Conservation (phyloP, 805 yeast genomes). For the Candida maltosa region DNA sequence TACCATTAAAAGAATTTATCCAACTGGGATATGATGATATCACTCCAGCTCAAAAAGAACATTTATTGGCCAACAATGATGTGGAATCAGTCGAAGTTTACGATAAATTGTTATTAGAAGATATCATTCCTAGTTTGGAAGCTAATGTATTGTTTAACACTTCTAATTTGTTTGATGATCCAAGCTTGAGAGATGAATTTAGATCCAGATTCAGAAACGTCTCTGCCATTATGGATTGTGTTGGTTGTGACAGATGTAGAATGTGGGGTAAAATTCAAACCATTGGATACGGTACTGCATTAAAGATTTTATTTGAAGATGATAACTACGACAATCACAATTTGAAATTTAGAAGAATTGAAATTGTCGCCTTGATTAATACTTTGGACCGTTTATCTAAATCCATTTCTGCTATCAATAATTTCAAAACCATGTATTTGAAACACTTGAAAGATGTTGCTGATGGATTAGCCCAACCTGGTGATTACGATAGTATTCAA, state of each 20-base stretch:
- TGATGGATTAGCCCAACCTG: constrained; percentile 35
- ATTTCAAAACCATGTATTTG: constrained; percentile 59
- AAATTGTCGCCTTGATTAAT: constrained; percentile 84
- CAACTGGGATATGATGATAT: constrained; percentile 18
- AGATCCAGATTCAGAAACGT: constrained; percentile 83
- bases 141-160: constrained; percentile 44
- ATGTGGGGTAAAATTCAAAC: constrained; percentile 98
- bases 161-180: constrained; percentile 45
- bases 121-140: constrained; percentile 38
- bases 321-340: constrained; percentile 51
- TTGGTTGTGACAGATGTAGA: constrained; percentile 96
- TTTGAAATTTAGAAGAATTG: constrained; percentile 67
- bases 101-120: constrained; percentile 22
- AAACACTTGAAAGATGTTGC: constrained; percentile 39
- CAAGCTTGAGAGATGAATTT: constrained; percentile 77
- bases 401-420: constrained; percentile 69
- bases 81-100: constrained; percentile 22
- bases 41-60: constrained; percentile 10
- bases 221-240: constrained; percentile 94
- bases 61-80: constrained; percentile 40
- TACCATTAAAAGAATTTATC: constrained; percentile 25
- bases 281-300: constrained; percentile 95
- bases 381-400: constrained; percentile 91
- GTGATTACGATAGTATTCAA: constrained; percentile 34
- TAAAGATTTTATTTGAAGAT: constrained; percentile 73